A percentile compares a stretch with the other conserved stretches of the same genome.
phyloP scores from a whole-genome alignment of 208 protist species.

The Crithidia thermophila region DNA sequence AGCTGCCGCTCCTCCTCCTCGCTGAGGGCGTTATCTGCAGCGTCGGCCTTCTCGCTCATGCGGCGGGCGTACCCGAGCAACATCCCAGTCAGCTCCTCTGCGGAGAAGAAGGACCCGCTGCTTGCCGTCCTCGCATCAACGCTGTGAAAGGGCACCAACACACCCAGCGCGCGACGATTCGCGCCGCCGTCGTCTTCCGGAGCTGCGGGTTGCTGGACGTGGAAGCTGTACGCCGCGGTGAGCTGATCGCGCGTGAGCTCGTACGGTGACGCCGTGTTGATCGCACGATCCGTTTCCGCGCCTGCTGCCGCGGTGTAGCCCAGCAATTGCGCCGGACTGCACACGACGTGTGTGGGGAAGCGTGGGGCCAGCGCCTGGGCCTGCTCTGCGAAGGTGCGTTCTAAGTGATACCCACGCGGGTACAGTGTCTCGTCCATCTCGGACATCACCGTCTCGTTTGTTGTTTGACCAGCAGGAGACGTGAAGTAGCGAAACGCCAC shows the following conservation, averaged over 20 bases:
- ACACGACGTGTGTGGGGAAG: conserved; percentile 76
- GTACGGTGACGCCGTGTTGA: not conserved
- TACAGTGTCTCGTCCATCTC: not conserved
- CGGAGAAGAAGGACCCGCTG: conserved; percentile 37
- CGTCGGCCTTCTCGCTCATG: conserved; percentile 51
- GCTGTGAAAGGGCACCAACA: conserved; percentile 28
- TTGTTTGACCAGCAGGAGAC: not conserved
- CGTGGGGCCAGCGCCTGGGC: conserved; percentile 75
- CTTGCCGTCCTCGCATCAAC: conserved; percentile 13
- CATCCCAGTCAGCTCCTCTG: conserved; percentile 90
- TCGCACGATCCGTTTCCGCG: too few species aligned
- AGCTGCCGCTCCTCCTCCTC: conserved; percentile 26
- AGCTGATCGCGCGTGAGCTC: conserved; percentile 17
- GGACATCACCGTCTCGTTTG: not conserved
- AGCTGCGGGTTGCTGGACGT: conserved; percentile 1
- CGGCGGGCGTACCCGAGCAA: conserved; percentile 74
- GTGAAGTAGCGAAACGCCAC: conserved; percentile 84
- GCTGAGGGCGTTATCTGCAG: conserved; percentile 46
- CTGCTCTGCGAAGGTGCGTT: conserved; percentile 90
- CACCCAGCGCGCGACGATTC: conserved; percentile 7
- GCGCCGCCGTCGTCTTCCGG: not conserved
- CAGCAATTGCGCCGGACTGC: conserved; percentile 55
- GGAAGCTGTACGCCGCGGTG: conserved; percentile 12
- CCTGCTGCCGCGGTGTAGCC: conserved; percentile 20
- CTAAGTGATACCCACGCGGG: conserved; percentile 38